A percentile compares a stretch with the other conserved stretches of the same genome.
Evolutionary conservation across 345 rosid genomes (phyloP).

Genomic region (Conringia planisiliqua): DNA sequence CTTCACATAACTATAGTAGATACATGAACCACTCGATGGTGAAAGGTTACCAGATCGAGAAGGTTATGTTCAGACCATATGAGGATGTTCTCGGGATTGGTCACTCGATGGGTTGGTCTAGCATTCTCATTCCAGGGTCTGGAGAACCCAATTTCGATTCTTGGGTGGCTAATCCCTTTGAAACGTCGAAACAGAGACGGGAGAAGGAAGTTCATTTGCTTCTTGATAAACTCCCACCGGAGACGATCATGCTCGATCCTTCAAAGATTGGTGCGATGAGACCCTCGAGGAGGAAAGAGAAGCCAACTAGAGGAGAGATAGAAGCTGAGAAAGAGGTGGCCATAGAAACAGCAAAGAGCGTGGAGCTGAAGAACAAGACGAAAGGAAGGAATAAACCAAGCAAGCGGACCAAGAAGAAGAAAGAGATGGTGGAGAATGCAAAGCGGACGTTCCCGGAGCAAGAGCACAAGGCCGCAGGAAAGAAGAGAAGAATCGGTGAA

Average conservation of each 20-base stretch:
- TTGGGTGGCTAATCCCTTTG: slow-evolving; percentile 92
- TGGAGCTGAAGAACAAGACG: slow-evolving; percentile 60
- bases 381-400: slow-evolving; percentile 85
- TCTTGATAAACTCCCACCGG: slow-evolving; percentile 93
- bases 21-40: slow-evolving; percentile 77
- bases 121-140: slow-evolving; percentile 82
- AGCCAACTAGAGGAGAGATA: slow-evolving; percentile 48
- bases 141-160: slow-evolving; percentile 96
- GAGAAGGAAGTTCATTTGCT: slow-evolving; percentile 83
- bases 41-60: slow-evolving; percentile 77
- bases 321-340: slow-evolving; percentile 72
- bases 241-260: slow-evolving; percentile 87
- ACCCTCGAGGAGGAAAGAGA: slow-evolving; percentile 54
- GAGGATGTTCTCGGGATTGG: slow-evolving; percentile 85
- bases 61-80: slow-evolving; percentile 73
- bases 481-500: slow-evolving; percentile 55
- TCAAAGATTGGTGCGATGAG: slow-evolving; percentile 76
- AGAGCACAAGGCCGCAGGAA: slow-evolving; percentile 35
- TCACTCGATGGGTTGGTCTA: slow-evolving; percentile 94
- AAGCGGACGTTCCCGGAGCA: slow-evolving; percentile 75
- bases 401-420: slow-evolving; percentile 59
- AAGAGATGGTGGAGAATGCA: slow-evolving; percentile 46
- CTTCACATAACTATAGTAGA: slow-evolving; percentile 54
- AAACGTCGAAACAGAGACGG: slow-evolving; percentile 76
- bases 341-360: slow-evolving; percentile 51